These are phyloP conservation scores for Ganoderma multipileum DNA, from an alignment of 1,284 basidiomycete species.

Conservation along the genomic window DNA sequence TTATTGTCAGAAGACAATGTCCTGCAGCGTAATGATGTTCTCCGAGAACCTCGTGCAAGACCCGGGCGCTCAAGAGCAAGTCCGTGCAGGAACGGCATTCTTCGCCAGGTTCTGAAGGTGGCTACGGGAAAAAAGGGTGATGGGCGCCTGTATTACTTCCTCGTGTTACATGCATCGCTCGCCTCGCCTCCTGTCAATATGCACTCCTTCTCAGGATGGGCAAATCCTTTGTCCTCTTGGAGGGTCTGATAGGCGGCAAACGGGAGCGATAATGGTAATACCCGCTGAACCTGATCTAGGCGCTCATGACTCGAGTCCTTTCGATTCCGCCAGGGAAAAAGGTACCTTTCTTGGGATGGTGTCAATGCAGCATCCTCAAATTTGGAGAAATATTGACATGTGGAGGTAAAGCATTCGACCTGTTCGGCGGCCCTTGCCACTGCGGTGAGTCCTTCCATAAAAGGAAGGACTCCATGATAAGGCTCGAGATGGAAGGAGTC, in stretches of 20 bases:
- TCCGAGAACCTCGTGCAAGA: background rate
- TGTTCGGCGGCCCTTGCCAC: background rate
- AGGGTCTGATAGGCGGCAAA: no score
- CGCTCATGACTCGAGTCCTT: background rate
- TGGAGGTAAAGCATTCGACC: background rate
- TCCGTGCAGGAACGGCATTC: background rate
- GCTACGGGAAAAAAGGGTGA: background rate
- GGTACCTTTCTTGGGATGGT: background rate
- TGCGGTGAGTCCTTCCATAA: background rate
- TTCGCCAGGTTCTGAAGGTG: background rate
- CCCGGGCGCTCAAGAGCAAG: background rate
- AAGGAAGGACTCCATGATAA: background rate
- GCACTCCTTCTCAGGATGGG: background rate
- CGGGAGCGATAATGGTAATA: background rate
- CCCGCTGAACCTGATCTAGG: background rate
- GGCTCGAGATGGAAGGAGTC: background rate
- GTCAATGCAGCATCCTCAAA: background rate
- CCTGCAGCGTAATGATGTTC: background rate
- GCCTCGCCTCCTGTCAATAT: background rate
- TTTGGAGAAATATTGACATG: background rate
- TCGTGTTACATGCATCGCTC: background rate
- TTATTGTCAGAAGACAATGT: background rate
- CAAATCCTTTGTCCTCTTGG: background rate
- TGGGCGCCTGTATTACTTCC: background rate
- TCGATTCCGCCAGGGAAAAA: background rate